Evolutionary conservation across 2,329 filamentous ascomycete genomes (phyloP).

Genomic region (Penicillium brevicompactum): DNA sequence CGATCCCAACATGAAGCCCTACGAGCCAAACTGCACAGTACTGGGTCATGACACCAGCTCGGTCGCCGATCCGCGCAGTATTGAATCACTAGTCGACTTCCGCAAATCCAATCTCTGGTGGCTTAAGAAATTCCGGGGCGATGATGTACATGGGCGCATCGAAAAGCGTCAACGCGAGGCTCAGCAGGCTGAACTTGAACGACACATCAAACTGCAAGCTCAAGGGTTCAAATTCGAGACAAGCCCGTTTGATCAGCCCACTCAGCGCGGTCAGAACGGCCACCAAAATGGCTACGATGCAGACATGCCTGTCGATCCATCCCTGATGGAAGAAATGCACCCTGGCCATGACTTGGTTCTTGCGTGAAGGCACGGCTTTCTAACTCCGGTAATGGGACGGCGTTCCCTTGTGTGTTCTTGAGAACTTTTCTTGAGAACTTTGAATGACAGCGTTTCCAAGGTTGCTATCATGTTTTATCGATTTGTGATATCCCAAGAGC

Average conservation of each 20-base stretch:
- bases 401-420: neutral
- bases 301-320: constrained; percentile 48
- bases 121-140: constrained; percentile 65
- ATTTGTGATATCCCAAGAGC: constrained; percentile 14
- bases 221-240: constrained; percentile 44
- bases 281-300: constrained; percentile 9
- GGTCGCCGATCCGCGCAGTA: constrained; percentile 86
- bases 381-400: neutral
- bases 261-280: neutral
- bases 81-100: constrained; percentile 90
- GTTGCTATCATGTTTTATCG: neutral
- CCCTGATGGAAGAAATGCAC: constrained; percentile 31
- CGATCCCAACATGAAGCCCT: constrained; percentile 69
- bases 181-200: constrained; percentile 39
- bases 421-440: neutral
- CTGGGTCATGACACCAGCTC: constrained; percentile 89
- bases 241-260: constrained; percentile 3
- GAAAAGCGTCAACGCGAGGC: constrained; percentile 56
- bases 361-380: neutral
- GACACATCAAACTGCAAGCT: constrained; percentile 48
- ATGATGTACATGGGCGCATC: constrained; percentile 49
- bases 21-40: constrained; percentile 82
- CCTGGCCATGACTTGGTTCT: neutral
- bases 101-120: constrained; percentile 83
- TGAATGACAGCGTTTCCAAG: neutral